A percentile compares a stretch with the other conserved stretches of the same genome.
Conservation (phyloP, 805 yeast genomes). For the Cyberlindnera americana region DNA sequence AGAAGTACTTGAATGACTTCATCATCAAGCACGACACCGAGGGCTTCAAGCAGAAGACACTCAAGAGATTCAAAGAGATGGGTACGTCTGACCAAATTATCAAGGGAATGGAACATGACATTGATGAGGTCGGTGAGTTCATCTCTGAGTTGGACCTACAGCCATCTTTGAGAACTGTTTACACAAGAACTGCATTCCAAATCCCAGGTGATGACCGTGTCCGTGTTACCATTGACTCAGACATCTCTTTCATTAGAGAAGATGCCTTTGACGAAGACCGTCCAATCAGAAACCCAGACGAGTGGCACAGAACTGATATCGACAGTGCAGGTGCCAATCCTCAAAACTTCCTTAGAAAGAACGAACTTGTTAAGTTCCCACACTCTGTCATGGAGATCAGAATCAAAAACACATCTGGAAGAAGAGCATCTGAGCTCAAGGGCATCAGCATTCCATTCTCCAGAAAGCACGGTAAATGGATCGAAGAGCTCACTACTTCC, state of each 20-base stretch:
- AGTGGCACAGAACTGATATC: conserved; percentile 91
- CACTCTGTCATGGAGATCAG: conserved; percentile 87
- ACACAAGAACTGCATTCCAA: conserved; percentile 93
- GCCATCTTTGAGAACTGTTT: conserved; percentile 83
- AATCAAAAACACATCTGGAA: conserved; percentile 44
- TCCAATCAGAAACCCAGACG: conserved; percentile 84
- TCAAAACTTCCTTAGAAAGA: conserved; percentile 70
- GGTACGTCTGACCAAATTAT: conserved; percentile 52
- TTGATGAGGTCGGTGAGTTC: conserved; percentile 58
- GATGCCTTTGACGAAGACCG: conserved; percentile 79
- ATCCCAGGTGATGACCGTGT: conserved; percentile 96
- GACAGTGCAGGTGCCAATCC: conserved; percentile 75
- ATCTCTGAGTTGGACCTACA: conserved; percentile 65
- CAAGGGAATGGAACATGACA: conserved; percentile 49
- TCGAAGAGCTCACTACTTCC: conserved; percentile 76
- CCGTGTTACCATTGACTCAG: conserved; percentile 86
- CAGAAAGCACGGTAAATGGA: conserved; percentile 65
- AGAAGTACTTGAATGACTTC: conserved; percentile 75
- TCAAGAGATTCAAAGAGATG: conserved; percentile 60
- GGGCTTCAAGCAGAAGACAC: conserved; percentile 44
- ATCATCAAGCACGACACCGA: conserved; percentile 48
- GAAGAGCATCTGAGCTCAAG: conserved; percentile 30
- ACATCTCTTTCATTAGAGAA: conserved; percentile 83
- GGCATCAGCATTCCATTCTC: conserved; percentile 38
- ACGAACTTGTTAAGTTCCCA: conserved; percentile 83